Percentiles rank a stretch among this genome's conserved stretches.
Evolutionary conservation across 176 grass and related monocot species (phyloP).

Genomic region (Carex kokanica): DNA sequence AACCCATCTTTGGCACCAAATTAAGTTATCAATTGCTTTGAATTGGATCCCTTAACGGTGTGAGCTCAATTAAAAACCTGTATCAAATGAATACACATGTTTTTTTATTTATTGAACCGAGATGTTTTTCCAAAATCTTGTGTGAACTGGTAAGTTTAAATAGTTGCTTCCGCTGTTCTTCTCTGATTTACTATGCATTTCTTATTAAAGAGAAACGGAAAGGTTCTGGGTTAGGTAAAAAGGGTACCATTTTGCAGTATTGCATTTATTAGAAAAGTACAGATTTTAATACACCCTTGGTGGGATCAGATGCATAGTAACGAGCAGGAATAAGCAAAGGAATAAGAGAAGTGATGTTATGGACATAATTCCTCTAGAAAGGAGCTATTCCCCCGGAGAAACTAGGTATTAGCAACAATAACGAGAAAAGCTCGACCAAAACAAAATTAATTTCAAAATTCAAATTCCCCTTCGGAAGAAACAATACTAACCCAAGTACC

Average conservation of each 20-base stretch:
- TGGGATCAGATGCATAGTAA: not conserved
- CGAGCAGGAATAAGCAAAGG: too few relatives aligned
- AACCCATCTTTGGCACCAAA: constrained; percentile 50
- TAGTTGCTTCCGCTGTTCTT: not conserved
- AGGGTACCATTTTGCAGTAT: not conserved
- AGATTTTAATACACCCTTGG: not conserved
- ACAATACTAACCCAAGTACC: not conserved
- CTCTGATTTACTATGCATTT: not conserved
- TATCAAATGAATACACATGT: constrained; percentile 4
- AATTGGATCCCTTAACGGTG: constrained; percentile 24
- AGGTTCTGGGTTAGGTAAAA: not conserved
- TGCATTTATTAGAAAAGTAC: not conserved
- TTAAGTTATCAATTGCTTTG: constrained; percentile 20
- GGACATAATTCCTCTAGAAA: not conserved
- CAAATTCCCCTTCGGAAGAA: not conserved
- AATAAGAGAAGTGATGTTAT: not conserved
- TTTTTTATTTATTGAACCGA: not conserved
- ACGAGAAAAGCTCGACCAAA: not conserved
- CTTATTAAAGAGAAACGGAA: not conserved
- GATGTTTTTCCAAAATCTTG: not conserved
- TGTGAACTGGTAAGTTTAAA: not conserved
- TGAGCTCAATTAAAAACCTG: constrained; percentile 10
- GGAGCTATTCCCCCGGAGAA: not conserved
- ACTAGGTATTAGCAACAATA: constrained; percentile 1
- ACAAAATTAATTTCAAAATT: not conserved